Conservation (phyloP, 768 basidiomycete species). For the Termitomyces sp. region DNA sequence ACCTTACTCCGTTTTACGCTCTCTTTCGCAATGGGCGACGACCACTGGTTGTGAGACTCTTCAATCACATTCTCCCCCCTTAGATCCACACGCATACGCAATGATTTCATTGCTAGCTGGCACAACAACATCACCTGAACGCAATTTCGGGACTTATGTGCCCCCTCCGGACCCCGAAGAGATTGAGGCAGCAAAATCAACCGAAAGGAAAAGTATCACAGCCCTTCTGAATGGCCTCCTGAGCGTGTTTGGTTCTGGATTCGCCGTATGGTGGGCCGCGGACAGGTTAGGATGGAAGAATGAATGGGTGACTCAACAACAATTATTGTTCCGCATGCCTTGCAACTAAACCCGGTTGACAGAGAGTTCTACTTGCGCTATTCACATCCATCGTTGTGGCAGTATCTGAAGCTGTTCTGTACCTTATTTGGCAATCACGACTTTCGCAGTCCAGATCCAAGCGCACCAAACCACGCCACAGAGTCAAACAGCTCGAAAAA, state of each 20-base stretch:
- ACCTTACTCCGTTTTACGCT: constrained; percentile 52
- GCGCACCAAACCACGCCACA: constrained; percentile 14
- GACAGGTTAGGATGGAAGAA: constrained; percentile 55
- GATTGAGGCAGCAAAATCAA: constrained; percentile 35
- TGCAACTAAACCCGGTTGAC: constrained; percentile 1
- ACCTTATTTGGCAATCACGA: constrained; percentile 66
- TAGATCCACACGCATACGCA: constrained; percentile 51
- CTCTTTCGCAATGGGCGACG: constrained; percentile 66
- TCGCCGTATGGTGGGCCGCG: constrained; percentile 71
- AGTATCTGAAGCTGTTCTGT: constrained; percentile 61
- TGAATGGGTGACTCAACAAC: constrained; percentile 56
- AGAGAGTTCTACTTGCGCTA: constrained; percentile 61
- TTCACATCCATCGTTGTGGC: constrained; percentile 62
- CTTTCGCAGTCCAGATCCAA: constrained; percentile 17
- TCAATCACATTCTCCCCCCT: constrained; percentile 29
- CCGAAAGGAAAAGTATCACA: constrained; percentile 63
- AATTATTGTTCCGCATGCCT: not conserved
- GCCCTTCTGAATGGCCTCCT: constrained; percentile 66
- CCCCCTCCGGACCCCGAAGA: constrained; percentile 43
- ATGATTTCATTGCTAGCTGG: constrained; percentile 79
- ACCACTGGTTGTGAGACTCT: constrained; percentile 39
- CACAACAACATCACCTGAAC: constrained; percentile 70
- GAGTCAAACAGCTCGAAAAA: constrained; percentile 27
- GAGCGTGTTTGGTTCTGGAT: constrained; percentile 60
- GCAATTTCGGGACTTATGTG: constrained; percentile 51